Evolutionary conservation across 305 asterid genomes (phyloP).

Genomic region (Solanum hybrid): DNA sequence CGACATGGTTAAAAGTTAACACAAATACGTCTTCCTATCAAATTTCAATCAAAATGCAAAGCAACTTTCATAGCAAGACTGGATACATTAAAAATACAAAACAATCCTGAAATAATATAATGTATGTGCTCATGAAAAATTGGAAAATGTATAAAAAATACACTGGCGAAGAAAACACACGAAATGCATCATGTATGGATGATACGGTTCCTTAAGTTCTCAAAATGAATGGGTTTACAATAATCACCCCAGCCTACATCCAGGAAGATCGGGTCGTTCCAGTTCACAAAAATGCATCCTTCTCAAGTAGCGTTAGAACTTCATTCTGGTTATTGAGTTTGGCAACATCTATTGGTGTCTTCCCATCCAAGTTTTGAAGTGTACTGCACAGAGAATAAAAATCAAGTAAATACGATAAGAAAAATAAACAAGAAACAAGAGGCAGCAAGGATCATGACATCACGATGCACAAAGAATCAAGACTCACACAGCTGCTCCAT

Average conservation of each 20-base stretch:
- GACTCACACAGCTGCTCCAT: slow-evolving; percentile 96
- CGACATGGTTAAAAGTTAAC: neutral
- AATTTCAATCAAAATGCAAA: neutral
- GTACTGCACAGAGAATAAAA: slow-evolving; percentile 41
- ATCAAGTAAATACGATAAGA: neutral
- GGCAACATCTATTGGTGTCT: slow-evolving; percentile 94
- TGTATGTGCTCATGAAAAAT: neutral
- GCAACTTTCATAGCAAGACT: neutral
- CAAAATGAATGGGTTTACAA: neutral
- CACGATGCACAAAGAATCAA: neutral
- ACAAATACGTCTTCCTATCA: neutral
- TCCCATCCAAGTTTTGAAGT: slow-evolving; percentile 91
- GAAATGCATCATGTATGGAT: neutral
- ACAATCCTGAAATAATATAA: neutral
- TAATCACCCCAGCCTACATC: neutral
- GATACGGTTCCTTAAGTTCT: neutral
- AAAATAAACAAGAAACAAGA: neutral
- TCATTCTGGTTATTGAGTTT: slow-evolving; percentile 83
- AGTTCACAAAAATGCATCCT: slow-evolving; percentile 76
- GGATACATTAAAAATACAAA: neutral
- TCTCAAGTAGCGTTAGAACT: slow-evolving; percentile 81
- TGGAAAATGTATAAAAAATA: neutral
- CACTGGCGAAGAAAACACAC: neutral
- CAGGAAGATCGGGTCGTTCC: neutral
- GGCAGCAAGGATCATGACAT: neutral